Evolutionary conservation across 192 early-diverging fungal genomes (phyloP).

Genomic region (Entophlyctis luteolus): DNA sequence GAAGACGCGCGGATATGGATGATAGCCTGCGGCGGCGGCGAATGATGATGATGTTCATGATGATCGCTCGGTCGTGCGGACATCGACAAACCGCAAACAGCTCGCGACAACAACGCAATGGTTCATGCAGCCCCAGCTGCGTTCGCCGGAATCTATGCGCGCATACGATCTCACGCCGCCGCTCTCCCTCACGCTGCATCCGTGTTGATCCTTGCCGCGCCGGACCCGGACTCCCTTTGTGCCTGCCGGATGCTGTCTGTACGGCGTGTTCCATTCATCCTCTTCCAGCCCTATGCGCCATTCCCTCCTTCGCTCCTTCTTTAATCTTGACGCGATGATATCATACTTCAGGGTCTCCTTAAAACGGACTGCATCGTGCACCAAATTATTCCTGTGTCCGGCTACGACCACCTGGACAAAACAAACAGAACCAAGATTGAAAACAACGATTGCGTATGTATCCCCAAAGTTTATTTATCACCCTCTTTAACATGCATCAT

Average conservation of each 20-base stretch:
- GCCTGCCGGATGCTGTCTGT: slow-evolving; percentile 74
- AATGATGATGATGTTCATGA: too few relatives aligned
- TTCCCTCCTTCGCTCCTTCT: neutral
- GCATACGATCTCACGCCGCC: slow-evolving; percentile 27
- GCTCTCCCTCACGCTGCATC: slow-evolving; percentile 28
- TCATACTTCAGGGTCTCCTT: slow-evolving; percentile 53
- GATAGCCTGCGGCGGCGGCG: too few relatives aligned
- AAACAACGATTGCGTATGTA: slow-evolving; percentile 46
- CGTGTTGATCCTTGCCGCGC: slow-evolving; percentile 68
- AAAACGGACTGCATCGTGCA: slow-evolving; percentile 77
- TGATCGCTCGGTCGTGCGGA: too few relatives aligned
- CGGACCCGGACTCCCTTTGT: slow-evolving; percentile 81
- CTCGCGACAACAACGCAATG: too few relatives aligned
- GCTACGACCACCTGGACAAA: slow-evolving; percentile 57
- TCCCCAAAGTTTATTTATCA: too few relatives aligned
- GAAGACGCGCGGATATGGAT: too few relatives aligned
- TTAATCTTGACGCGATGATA: neutral
- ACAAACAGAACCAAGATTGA: slow-evolving; percentile 53
- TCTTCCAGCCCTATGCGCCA: neutral
- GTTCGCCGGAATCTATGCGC: too few relatives aligned
- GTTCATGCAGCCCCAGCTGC: too few relatives aligned
- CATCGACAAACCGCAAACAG: too few relatives aligned
- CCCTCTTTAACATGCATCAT: neutral
- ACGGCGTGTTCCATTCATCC: slow-evolving; percentile 11
- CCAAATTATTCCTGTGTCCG: slow-evolving; percentile 74